phyloP scores from a whole-genome alignment of 2,329 filamentous ascomycete genomes.

The Hypoxylon sp. region DNA sequence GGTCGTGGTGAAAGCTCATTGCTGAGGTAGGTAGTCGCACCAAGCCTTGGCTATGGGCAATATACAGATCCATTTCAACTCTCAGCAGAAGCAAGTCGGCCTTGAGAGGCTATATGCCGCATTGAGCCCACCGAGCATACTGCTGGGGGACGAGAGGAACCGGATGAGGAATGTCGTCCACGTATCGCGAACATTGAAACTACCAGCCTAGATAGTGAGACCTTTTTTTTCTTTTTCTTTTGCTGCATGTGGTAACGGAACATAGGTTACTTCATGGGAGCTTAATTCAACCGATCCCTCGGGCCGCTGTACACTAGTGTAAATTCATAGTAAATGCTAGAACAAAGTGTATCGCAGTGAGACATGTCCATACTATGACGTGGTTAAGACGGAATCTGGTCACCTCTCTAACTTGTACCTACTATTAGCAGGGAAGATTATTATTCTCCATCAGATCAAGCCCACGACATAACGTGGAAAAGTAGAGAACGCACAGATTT shows the following conservation, averaged over 20 bases:
- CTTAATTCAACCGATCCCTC: background rate
- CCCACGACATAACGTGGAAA: background rate
- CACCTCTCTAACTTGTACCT: background rate
- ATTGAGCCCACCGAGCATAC: background rate
- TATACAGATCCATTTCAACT: background rate
- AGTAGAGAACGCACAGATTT: slow-evolving; percentile 5
- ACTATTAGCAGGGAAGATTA: background rate
- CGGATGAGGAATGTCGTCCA: background rate
- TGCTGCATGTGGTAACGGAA: too few species aligned
- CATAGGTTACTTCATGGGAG: background rate
- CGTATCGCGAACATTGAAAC: background rate
- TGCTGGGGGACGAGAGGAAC: background rate
- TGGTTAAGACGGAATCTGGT: background rate
- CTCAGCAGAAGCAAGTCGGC: too few species aligned
- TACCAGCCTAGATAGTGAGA: background rate
- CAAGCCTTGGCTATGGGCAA: background rate
- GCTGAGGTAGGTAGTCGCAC: background rate
- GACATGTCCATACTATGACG: background rate
- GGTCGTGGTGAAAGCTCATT: background rate
- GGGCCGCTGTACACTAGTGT: background rate
- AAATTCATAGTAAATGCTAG: background rate
- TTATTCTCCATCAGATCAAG: slow-evolving; percentile 11
- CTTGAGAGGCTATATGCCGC: background rate
- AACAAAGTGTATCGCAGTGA: background rate
- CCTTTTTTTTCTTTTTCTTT: too few species aligned